These are phyloP conservation scores for Colletotrichum coccodes DNA, from an alignment of 2,329 filamentous ascomycete genomes.

Conservation along the genomic window DNA sequence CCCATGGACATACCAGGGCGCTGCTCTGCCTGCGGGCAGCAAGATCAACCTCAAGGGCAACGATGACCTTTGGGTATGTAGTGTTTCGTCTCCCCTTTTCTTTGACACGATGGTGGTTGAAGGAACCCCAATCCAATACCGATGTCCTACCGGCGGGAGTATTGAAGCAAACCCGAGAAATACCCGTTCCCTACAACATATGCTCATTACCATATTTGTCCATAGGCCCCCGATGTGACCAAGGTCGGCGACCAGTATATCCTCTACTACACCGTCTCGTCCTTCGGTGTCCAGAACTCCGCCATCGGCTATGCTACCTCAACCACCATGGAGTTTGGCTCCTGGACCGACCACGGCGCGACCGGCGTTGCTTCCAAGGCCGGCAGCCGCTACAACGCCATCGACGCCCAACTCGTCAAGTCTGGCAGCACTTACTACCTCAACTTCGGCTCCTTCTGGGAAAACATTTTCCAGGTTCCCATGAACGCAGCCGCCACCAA, in stretches of 20 bases:
- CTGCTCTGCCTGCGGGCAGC: slow-evolving; percentile 49
- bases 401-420: slow-evolving; percentile 66
- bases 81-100: too few relatives aligned
- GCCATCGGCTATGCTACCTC: slow-evolving; percentile 67
- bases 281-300: slow-evolving; percentile 69
- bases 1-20: slow-evolving; percentile 54
- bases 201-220: not conserved
- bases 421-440: slow-evolving; percentile 55
- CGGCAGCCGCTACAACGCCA: slow-evolving; percentile 63
- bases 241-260: slow-evolving; percentile 69
- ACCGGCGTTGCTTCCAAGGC: slow-evolving; percentile 59
- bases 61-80: slow-evolving; percentile 53
- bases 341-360: slow-evolving; percentile 69
- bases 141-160: too few relatives aligned
- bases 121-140: too few relatives aligned
- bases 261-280: slow-evolving; percentile 75
- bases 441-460: slow-evolving; percentile 77
- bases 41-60: slow-evolving; percentile 52
- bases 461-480: slow-evolving; percentile 68
- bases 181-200: not conserved
- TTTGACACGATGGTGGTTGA: not conserved
- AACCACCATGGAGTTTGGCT: slow-evolving; percentile 59
- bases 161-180: not conserved
- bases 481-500: slow-evolving; percentile 51
- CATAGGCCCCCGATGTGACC: slow-evolving; percentile 70